Evolutionary conservation across 495 filamentous ascomycete genomes (phyloP), one percentile per base, ranked within the genome.

Genomic region (Xylaria grammica): DNA sequence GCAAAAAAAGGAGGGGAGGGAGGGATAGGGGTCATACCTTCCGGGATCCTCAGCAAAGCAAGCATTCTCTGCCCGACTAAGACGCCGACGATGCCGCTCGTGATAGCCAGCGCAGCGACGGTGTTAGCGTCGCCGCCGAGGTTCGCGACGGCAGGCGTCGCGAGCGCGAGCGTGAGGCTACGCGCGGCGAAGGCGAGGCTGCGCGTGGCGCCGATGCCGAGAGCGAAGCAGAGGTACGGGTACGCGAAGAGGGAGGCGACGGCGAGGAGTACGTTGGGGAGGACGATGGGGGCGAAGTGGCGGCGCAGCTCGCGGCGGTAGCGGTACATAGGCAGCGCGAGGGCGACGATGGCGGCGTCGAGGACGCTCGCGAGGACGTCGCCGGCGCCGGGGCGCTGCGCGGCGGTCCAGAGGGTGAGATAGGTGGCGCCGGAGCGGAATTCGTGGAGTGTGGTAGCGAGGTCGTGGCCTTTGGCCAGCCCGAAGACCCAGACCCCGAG

Each of bases 281-380:
- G 66, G 30, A 82, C 60, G 63, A 85, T 86, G 22, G 74, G 70
- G 24, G 77, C 72, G 60, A 85, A 79, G 66, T 84, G 82, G 27
- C 72, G 69, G 45, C 66, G 65, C 3, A 86, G 77, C 69, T 85
- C 78, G 17, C 75, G 67, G 4, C 83, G 80, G 67, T 85, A 84
- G 11, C 75, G 74, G 67, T 82, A 84, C 78, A 86, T 84, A 0
- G 84, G 82, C 10, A 86, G 70, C 6, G 84, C 83, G 8, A 87
- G 77, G 1, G 82, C 72, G 6, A 87, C 78, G 65, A 87, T 86
- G 56, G 75, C 76, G 0, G 81, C 81, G 70, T 87, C 81, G 3
- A 86, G 73, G 19, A 80, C 61, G 45, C 74, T 79, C 51, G 75
- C 65, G 58, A 86, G 77, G 40, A 86, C 61, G 60, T 86, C 82